Evolutionary conservation across 116 monocot species (phyloP).

Genomic region (Cymodocea nodosa): DNA sequence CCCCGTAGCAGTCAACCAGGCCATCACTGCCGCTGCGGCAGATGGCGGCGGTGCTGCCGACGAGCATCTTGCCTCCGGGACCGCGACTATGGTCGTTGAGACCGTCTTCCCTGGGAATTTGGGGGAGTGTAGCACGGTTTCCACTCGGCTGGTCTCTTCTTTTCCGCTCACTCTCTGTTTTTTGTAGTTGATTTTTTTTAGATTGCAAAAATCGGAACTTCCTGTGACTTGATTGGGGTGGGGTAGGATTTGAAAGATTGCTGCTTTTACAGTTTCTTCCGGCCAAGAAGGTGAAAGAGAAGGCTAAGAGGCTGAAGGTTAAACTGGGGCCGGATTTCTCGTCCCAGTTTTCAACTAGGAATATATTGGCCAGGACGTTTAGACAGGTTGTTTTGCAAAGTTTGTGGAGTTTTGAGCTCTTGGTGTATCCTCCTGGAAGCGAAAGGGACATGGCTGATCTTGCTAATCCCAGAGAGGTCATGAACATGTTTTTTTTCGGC

Average conservation of each 20-base stretch:
- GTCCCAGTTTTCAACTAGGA: conserved; percentile 21
- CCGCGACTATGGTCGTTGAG: conserved; percentile 69
- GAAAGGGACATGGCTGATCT: conserved; percentile 66
- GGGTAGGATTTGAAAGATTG: neutral
- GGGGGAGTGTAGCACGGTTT: conserved; percentile 39
- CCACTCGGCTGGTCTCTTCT: conserved; percentile 65
- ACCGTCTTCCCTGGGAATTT: conserved; percentile 45
- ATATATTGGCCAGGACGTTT: conserved; percentile 83
- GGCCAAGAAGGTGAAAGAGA: conserved; percentile 63
- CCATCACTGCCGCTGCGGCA: conserved; percentile 71
- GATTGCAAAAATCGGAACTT: neutral
- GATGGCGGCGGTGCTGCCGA: conserved; percentile 72
- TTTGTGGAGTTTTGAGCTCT: conserved; percentile 55
- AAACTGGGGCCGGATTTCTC: conserved; percentile 30
- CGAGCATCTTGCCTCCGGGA: conserved; percentile 52
- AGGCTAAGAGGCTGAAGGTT: conserved; percentile 41
- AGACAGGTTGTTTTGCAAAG: conserved; percentile 66
- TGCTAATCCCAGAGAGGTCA: conserved; percentile 48
- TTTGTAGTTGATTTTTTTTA: neutral
- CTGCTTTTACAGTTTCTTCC: conserved; percentile 61
- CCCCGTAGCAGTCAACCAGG: conserved; percentile 41
- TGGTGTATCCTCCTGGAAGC: conserved; percentile 41
- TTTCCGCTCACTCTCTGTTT: neutral
- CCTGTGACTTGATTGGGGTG: neutral
- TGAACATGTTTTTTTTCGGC: neutral